Conservation (phyloP, 2,329 filamentous ascomycete genomes). For the Penicillium sp. region DNA sequence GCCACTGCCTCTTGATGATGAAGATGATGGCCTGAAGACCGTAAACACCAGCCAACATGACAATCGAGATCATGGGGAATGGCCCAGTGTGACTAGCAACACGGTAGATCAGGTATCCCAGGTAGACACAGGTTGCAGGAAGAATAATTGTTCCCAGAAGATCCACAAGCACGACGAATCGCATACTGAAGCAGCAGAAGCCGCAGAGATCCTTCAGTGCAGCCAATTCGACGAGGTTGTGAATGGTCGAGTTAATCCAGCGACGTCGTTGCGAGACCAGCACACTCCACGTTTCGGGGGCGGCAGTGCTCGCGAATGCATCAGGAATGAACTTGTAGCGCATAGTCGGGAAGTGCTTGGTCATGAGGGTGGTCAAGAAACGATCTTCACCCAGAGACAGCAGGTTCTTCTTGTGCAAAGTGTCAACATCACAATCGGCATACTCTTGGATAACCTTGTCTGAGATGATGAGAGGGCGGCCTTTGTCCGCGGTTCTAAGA, state of each 20-base stretch:
- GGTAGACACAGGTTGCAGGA: conserved; percentile 82
- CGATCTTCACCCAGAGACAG: conserved; percentile 94
- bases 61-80: conserved; percentile 83
- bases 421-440: conserved; percentile 85
- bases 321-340: conserved; percentile 94
- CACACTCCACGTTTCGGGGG: conserved; percentile 91
- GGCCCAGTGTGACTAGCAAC: conserved; percentile 69
- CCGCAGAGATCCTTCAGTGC: conserved; percentile 92
- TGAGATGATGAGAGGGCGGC: conserved; percentile 90
- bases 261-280: conserved; percentile 95
- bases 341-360: conserved; percentile 94
- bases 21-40: conserved; percentile 96
- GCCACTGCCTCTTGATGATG: conserved; percentile 95
- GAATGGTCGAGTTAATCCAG: conserved; percentile 99
- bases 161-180: conserved; percentile 94
- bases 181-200: conserved; percentile 99
- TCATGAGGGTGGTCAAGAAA: conserved; percentile 96
- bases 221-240: conserved; percentile 91
- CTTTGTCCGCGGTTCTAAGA: conserved; percentile 87
- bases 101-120: conserved; percentile 83
- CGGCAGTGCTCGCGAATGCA: conserved; percentile 89
- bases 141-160: conserved; percentile 90
- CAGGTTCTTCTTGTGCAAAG: conserved; percentile 91
- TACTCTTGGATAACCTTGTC: conserved; percentile 88
- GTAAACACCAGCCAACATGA: conserved; percentile 88